A percentile compares a stretch with the other conserved stretches of the same genome.
Conservation (phyloP, 1,139 yeast genomes). For the Zhuliangozyma parablackwelliae region DNA sequence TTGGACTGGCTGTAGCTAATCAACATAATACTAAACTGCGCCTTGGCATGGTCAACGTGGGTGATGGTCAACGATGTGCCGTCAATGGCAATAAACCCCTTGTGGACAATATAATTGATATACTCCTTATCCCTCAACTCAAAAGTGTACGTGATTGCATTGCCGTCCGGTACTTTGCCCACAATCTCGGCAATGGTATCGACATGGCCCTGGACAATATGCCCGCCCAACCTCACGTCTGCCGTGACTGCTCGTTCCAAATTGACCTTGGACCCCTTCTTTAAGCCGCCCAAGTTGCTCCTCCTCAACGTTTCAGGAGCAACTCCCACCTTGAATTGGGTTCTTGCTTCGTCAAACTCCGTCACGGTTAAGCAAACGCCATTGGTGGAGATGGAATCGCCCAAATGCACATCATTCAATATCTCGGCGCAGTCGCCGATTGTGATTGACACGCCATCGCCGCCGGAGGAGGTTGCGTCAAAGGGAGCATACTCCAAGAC, state of each 20-base stretch:
- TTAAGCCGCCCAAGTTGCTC: slow-evolving; percentile 65
- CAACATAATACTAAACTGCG: slow-evolving; percentile 79
- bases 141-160: slow-evolving; percentile 75
- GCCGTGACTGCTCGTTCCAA: slow-evolving; percentile 83
- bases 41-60: slow-evolving; percentile 54
- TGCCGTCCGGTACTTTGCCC: slow-evolving; percentile 57
- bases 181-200: slow-evolving; percentile 79
- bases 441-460: slow-evolving; percentile 71
- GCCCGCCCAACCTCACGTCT: slow-evolving; percentile 92
- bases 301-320: slow-evolving; percentile 90
- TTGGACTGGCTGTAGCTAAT: slow-evolving; percentile 85
- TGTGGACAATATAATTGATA: slow-evolving; percentile 79
- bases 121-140: slow-evolving; percentile 60
- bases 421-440: slow-evolving; percentile 62
- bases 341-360: slow-evolving; percentile 50
- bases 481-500: slow-evolving; percentile 43
- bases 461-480: slow-evolving; percentile 62
- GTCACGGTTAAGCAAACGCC: slow-evolving; percentile 96
- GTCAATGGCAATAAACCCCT: slow-evolving; percentile 88
- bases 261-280: slow-evolving; percentile 62
- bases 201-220: slow-evolving; percentile 95
- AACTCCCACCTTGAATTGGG: slow-evolving; percentile 78
- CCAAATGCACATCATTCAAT: slow-evolving; percentile 76
- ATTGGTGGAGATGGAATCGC: slow-evolving; percentile 87
- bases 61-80: slow-evolving; percentile 94